These are phyloP conservation scores for Rutstroemia sp. DNA, from an alignment of 2,329 filamentous ascomycete genomes.

Conservation along the genomic window DNA sequence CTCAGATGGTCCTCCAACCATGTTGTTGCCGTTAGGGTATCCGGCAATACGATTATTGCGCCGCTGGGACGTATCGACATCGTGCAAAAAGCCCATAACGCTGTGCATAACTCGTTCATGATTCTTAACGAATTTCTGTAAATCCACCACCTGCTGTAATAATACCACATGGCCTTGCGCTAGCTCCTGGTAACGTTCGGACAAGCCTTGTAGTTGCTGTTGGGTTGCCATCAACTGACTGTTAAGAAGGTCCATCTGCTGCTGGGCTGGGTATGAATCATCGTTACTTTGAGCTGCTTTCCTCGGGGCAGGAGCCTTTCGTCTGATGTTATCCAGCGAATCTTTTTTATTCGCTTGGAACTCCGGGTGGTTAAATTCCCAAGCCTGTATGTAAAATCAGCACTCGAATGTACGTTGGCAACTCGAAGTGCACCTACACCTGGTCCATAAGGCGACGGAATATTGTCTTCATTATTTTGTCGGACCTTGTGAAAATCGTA, in stretches of 20 bases:
- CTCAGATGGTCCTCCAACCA: slow-evolving; percentile 18
- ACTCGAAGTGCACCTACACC: slow-evolving; percentile 47
- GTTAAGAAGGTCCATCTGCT: slow-evolving; percentile 84
- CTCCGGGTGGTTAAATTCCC: slow-evolving; percentile 97
- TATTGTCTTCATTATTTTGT: slow-evolving; percentile 80
- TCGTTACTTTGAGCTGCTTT: slow-evolving; percentile 58
- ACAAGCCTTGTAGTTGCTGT: slow-evolving; percentile 82
- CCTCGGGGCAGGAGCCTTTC: slow-evolving; percentile 87
- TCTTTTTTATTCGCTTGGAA: slow-evolving; percentile 96
- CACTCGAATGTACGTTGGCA: neutral
- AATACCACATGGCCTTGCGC: slow-evolving; percentile 54
- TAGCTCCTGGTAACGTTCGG: slow-evolving; percentile 78
- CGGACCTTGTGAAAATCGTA: slow-evolving; percentile 98
- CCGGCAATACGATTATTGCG: slow-evolving; percentile 47
- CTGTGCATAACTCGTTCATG: slow-evolving; percentile 66
- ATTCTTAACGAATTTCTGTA: slow-evolving; percentile 58
- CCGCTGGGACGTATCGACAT: slow-evolving; percentile 52
- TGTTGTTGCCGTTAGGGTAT: slow-evolving; percentile 31
- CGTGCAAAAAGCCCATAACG: slow-evolving; percentile 61
- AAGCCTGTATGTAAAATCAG: slow-evolving; percentile 50
- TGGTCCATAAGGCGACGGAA: slow-evolving; percentile 71
- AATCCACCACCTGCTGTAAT: slow-evolving; percentile 51
- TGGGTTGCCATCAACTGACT: slow-evolving; percentile 84
- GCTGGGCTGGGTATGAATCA: slow-evolving; percentile 56
- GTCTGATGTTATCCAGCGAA: slow-evolving; percentile 88